Evolutionary conservation across 192 early-diverging fungal genomes (phyloP).

Genomic region (Dispira parvispora): DNA sequence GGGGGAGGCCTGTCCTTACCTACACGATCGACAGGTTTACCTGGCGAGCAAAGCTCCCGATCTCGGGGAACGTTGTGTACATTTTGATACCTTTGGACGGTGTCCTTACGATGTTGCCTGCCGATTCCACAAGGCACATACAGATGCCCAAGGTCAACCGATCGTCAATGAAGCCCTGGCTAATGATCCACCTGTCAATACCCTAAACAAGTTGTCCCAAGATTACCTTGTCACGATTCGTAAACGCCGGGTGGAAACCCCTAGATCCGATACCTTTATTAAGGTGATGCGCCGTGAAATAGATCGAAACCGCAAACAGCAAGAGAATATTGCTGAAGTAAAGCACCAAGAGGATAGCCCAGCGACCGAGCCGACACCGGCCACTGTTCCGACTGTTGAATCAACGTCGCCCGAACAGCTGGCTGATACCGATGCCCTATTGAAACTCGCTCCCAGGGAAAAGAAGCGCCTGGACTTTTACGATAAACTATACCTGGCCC

Average conservation of each 20-base stretch:
- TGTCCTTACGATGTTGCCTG: constrained; percentile 48
- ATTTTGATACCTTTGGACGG: constrained; percentile 39
- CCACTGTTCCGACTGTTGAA: constrained; percentile 5
- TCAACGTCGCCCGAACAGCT: background rate
- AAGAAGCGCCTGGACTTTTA: constrained; percentile 42
- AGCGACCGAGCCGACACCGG: constrained; percentile 10
- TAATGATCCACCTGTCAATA: background rate
- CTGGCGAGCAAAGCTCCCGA: constrained; percentile 56
- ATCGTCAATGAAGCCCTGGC: constrained; percentile 34
- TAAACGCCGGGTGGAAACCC: constrained; percentile 12
- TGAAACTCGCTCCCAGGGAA: background rate
- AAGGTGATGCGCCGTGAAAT: constrained; percentile 20
- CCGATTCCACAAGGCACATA: constrained; percentile 35
- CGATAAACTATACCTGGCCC: constrained; percentile 84
- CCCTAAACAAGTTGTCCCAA: background rate
- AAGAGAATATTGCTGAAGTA: constrained; percentile 5
- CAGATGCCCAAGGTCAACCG: constrained; percentile 26
- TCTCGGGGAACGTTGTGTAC: constrained; percentile 47
- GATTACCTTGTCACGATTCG: background rate
- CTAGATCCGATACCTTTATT: constrained; percentile 22
- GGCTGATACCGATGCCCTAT: constrained; percentile 5
- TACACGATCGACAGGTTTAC: constrained; percentile 64
- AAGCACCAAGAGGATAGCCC: background rate
- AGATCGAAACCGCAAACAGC: constrained; percentile 16
- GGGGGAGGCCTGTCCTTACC: constrained; percentile 43